These are phyloP conservation scores for Laguncularia racemosa DNA, from an alignment of 345 rosid genomes.

Conservation along the genomic window DNA sequence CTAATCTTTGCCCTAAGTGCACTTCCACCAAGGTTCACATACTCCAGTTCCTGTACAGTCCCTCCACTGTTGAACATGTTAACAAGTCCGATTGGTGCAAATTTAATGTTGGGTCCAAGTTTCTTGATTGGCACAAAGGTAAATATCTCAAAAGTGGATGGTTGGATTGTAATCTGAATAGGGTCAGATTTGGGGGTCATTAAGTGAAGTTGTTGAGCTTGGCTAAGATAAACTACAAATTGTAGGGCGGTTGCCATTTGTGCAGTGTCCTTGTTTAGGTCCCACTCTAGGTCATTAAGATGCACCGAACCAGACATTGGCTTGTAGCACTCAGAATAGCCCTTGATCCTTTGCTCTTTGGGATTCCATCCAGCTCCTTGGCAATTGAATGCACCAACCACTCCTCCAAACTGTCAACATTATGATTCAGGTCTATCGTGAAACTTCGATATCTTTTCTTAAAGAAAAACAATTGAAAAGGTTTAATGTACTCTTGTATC, in stretches of 20 bases:
- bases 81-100: constrained; percentile 61
- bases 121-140: constrained; percentile 59
- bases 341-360: constrained; percentile 42
- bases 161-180: constrained; percentile 38
- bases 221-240: constrained; percentile 43
- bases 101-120: constrained; percentile 26
- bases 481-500: too few species aligned
- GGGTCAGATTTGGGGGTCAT: constrained; percentile 28
- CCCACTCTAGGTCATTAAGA: constrained; percentile 73
- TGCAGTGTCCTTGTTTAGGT: constrained; percentile 36
- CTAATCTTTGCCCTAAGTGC: constrained; percentile 19
- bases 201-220: constrained; percentile 33
- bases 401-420: constrained; percentile 59
- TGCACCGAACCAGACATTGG: constrained; percentile 44
- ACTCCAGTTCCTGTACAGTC: constrained; percentile 38
- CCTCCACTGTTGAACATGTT: constrained; percentile 81
- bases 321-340: constrained; percentile 61
- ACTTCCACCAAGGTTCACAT: constrained; percentile 17
- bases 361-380: constrained; percentile 94
- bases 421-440: too few species aligned
- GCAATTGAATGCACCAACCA: constrained; percentile 86
- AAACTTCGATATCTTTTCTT: too few species aligned
- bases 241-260: constrained; percentile 35
- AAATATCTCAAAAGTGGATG: constrained; percentile 69
- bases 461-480: too few species aligned